Conservation (phyloP, 768 basidiomycete genomes). For the Suillus variegatus region DNA sequence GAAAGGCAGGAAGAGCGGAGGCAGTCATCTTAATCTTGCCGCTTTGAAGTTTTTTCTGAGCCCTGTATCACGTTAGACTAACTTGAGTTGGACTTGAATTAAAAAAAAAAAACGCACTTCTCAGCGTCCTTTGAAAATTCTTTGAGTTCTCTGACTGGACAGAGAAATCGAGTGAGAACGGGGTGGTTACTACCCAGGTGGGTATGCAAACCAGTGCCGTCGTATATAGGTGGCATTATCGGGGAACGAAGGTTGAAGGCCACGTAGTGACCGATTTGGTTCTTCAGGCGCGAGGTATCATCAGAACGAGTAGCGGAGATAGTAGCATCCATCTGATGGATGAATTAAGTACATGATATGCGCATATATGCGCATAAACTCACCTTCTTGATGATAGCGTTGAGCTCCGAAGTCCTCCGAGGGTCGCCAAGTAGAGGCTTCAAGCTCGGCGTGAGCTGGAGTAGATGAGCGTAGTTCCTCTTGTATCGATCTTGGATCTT, state of each 20-base stretch:
- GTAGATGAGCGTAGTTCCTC: not conserved
- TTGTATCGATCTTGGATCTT: not conserved
- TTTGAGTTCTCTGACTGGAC: no score
- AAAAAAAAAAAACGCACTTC: not conserved
- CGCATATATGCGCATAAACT: not conserved
- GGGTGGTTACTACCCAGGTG: slow-evolving; percentile 9
- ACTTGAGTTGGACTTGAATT: not conserved
- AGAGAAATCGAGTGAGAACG: not conserved
- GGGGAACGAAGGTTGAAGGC: not conserved
- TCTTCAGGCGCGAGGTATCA: not conserved
- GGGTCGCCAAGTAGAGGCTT: not conserved
- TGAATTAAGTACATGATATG: not conserved
- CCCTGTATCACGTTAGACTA: not conserved
- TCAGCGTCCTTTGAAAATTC: not conserved
- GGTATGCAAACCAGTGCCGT: not conserved
- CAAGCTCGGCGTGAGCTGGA: not conserved
- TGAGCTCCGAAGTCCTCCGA: not conserved
- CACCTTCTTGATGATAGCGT: not conserved
- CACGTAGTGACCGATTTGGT: not conserved
- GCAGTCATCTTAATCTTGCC: slow-evolving; percentile 8
- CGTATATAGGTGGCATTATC: not conserved
- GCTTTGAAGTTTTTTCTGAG: not conserved
- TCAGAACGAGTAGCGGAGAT: slow-evolving; percentile 1
- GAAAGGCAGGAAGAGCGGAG: slow-evolving; percentile 3
- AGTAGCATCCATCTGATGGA: not conserved